phyloP scores from a whole-genome alignment of 805 yeast genomes.

The Candida michaelii region DNA sequence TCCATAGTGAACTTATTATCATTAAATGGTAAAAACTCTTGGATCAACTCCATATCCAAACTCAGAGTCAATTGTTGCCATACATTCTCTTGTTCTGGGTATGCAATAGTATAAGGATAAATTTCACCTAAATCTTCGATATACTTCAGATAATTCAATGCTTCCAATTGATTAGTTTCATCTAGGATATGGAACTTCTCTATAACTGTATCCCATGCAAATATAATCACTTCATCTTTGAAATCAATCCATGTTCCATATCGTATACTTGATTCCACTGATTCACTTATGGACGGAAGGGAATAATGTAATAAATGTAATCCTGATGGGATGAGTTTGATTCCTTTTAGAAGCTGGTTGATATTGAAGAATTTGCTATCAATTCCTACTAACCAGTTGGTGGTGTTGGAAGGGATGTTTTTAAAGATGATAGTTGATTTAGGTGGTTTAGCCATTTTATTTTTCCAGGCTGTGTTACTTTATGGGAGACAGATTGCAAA shows the following conservation, averaged over 20 bases:
- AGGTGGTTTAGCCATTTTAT: conserved; percentile 22
- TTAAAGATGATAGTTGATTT: conserved; percentile 21
- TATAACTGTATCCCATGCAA: conserved; percentile 34
- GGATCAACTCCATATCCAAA: conserved; percentile 26
- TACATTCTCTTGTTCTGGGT: conserved; percentile 26
- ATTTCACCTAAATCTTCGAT: conserved; percentile 22
- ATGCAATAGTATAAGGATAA: conserved; percentile 37
- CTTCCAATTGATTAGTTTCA: conserved; percentile 22
- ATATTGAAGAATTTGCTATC: conserved; percentile 50
- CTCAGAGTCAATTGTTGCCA: conserved; percentile 16
- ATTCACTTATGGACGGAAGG: conserved; percentile 13
- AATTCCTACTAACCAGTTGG: conserved; percentile 39
- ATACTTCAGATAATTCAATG: conserved; percentile 26
- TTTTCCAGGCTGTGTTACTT: not conserved
- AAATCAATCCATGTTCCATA: conserved; percentile 42
- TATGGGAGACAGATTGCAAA: too few relatives aligned
- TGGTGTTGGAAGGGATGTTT: conserved; percentile 14
- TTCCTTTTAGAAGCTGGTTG: conserved; percentile 44
- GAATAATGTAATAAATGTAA: conserved; percentile 57
- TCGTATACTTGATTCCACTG: conserved; percentile 22
- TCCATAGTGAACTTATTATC: conserved; percentile 14
- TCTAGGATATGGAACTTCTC: conserved; percentile 19
- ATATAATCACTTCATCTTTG: conserved; percentile 27
- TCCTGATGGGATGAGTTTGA: conserved; percentile 52
- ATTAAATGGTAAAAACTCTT: conserved; percentile 16